Percentiles rank a stretch among this genome's conserved stretches.
These are phyloP conservation scores for Chloris gayana DNA, from an alignment of 176 grass and related monocot genomes.

Conservation along the genomic window DNA sequence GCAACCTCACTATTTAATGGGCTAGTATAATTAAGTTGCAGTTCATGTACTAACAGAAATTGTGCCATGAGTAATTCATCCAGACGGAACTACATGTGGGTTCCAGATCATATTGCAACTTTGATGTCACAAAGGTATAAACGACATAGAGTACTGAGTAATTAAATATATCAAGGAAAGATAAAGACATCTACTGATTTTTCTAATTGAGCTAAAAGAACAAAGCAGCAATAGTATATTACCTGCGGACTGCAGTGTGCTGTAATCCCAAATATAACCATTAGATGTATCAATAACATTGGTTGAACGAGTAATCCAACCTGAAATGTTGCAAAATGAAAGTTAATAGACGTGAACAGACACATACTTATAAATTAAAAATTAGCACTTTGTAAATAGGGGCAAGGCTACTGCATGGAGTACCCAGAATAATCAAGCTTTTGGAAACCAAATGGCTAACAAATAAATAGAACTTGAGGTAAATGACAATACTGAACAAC, in stretches of 20 bases:
- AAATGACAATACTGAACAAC: too few species aligned
- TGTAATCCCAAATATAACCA: not conserved
- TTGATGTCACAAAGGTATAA: too few species aligned
- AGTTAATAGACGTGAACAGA: not conserved
- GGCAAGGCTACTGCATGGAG: not conserved
- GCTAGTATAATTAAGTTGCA: too few species aligned
- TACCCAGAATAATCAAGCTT: not conserved
- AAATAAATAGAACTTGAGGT: not conserved
- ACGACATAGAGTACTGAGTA: too few species aligned
- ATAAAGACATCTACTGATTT: not conserved
- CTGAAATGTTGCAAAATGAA: not conserved
- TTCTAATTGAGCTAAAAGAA: not conserved
- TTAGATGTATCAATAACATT: not conserved
- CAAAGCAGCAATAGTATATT: not conserved
- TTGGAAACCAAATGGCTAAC: not conserved
- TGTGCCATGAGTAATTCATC: too few species aligned
- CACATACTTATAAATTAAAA: not conserved
- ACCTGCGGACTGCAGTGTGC: not conserved
- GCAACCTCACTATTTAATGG: too few species aligned
- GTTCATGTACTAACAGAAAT: too few species aligned
- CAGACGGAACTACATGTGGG: too few species aligned
- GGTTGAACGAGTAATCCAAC: not conserved
- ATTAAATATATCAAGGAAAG: too few species aligned
- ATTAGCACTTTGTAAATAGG: not conserved
- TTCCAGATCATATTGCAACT: too few species aligned